Percentiles rank a stretch among this genome's conserved stretches.
Conservation (phyloP, 2,329 filamentous ascomycete genomes). For the Zymoseptoria ardabiliae region DNA sequence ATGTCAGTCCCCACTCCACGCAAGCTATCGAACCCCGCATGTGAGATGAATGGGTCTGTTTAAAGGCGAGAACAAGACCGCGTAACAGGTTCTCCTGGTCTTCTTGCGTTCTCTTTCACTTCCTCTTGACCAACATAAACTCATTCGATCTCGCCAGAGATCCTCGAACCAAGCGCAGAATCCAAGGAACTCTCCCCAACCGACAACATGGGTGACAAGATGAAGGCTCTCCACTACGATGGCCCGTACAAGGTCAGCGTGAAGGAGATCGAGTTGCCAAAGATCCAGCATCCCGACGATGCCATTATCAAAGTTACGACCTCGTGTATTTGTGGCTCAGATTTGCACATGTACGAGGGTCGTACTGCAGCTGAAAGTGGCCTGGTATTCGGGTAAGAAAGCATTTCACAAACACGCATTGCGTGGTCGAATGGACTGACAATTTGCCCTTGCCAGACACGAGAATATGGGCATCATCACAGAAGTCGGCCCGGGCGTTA, state of each 20-base stretch:
- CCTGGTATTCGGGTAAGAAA: constrained; percentile 46
- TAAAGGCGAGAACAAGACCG: neutral
- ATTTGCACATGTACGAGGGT: constrained; percentile 49
- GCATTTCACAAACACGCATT: neutral
- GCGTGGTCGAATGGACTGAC: neutral
- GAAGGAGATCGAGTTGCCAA: constrained; percentile 51
- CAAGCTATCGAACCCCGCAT: constrained; percentile 1
- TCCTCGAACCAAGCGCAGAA: neutral
- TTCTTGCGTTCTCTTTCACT: neutral
- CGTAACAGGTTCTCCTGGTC: neutral
- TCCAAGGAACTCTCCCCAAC: neutral
- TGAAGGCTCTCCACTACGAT: constrained; percentile 59
- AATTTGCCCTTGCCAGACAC: constrained; percentile 31
- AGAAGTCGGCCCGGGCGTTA: constrained; percentile 54
- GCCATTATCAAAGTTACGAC: constrained; percentile 60
- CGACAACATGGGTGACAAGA: constrained; percentile 25
- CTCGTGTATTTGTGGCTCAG: constrained; percentile 37
- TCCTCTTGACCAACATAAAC: neutral
- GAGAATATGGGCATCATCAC: constrained; percentile 30
- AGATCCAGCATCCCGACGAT: constrained; percentile 57
- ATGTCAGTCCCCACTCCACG: neutral
- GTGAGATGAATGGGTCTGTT: neutral
- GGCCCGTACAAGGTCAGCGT: constrained; percentile 54
- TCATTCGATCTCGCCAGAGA: neutral
- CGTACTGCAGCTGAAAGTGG: constrained; percentile 55